Base-by-base conservation (phyloP, 164 flowering plant species). In the Piper betle region DNA sequence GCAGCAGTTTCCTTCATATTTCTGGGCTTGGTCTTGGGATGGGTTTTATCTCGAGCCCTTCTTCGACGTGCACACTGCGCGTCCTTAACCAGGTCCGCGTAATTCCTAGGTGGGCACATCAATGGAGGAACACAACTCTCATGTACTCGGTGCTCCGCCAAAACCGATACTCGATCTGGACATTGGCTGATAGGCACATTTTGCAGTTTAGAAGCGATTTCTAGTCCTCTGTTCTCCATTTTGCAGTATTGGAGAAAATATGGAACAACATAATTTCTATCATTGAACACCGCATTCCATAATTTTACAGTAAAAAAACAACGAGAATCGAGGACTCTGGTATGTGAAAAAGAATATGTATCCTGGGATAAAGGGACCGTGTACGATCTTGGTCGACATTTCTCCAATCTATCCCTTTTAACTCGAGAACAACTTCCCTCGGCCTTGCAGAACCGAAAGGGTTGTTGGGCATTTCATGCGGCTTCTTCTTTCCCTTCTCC, bases 371-470 rank as follows among this genome's bases (percentile, higher is more conserved):
- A 41, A 66, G 52, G 19, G 68, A 40, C 54, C 50, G 50, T 43
- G 50, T 10, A 43, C 59, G 6, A 62, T 67, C 17, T 19, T 59
- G 50, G 50, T 73, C 76, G 18, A 70, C 62, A 52, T 55, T 68
- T 66, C 73, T 57, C 77, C 71, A 69, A 46, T 76, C 73, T 6
- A 76, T 56, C 11, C 69, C 80, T 71, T 61, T 76, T 42, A 72
- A 76, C 18, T 73, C 62, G 3, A 76, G 74, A 64, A 76, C 68
- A 11, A 73, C 62, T 69, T 77, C 77, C 64, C 75, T 69, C 4
- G 80, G 77, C 55, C 75, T 73, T 42, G 77, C 77, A 19, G 69
- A 77, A 7, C 75, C 77, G 60, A 77, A 77, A 1, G 77, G 80
- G 62, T 73, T 73, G 39, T n/a, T n/a, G n/a, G n/a, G n/a, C n/a